Percentiles rank a stretch among this genome's conserved stretches.
Conservation (phyloP, 768 basidiomycete species). For the Russula lepida region DNA sequence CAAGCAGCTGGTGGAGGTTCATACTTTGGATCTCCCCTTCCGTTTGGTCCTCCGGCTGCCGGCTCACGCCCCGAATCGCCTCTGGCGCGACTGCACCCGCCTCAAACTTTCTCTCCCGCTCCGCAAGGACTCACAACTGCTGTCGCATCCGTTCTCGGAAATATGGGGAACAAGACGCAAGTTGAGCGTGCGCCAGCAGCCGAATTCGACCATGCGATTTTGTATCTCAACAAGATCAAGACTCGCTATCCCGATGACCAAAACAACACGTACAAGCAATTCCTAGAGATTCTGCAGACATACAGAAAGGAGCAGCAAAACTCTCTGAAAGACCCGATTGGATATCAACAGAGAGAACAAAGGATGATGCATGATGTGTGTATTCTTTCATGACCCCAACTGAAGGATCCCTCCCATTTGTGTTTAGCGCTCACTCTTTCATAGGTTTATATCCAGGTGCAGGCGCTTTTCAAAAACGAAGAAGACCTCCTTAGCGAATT, state of each 20-base stretch:
- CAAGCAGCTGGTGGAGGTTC: constrained; percentile 27
- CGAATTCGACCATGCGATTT: constrained; percentile 91
- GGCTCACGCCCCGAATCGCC: constrained; percentile 32
- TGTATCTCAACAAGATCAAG: constrained; percentile 98
- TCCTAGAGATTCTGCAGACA: constrained; percentile 79
- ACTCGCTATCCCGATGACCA: constrained; percentile 79
- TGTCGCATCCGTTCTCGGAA: constrained; percentile 20
- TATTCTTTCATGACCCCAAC: constrained; percentile 12
- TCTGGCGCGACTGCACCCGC: constrained; percentile 26
- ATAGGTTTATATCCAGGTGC: constrained; percentile 76
- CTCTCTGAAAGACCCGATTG: constrained; percentile 33
- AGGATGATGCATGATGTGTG: constrained; percentile 63
- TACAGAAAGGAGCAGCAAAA: constrained; percentile 66
- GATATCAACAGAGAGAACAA: constrained; percentile 31
- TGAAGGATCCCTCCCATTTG: background rate
- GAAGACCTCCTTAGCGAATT: constrained; percentile 75
- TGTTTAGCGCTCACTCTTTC: constrained; percentile 29
- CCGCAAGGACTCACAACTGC: constrained; percentile 12
- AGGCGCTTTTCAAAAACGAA: constrained; percentile 71
- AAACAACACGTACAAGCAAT: constrained; percentile 81
- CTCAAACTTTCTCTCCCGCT: constrained; percentile 39
- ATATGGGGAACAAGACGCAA: constrained; percentile 33
- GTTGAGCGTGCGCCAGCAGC: constrained; percentile 46
- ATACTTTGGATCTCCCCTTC: constrained; percentile 21
- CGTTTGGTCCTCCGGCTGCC: constrained; percentile 30